Percentiles rank a stretch among this genome's conserved stretches.
phyloP scores from a whole-genome alignment of 163 green algal genomes.

The Scenedesmus sp. region DNA sequence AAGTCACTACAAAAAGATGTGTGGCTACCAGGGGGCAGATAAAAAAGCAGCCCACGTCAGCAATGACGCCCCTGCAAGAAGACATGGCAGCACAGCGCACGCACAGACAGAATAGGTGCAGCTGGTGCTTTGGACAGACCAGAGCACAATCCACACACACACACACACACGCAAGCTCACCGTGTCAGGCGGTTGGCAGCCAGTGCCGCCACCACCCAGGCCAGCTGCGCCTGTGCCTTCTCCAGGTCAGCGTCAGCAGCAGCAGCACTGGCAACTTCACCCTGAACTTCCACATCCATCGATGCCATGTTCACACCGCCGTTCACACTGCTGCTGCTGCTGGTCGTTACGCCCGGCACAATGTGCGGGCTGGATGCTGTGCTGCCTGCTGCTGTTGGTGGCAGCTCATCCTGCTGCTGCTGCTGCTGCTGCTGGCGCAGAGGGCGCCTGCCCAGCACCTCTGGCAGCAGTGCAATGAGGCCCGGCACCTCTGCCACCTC shows the following conservation, averaged over 20 bases:
- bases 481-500: constrained; percentile 2
- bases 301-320: neutral
- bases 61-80: neutral
- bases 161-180: neutral
- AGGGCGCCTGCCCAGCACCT: constrained; percentile 1
- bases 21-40: too few species aligned
- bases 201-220: constrained; percentile 54
- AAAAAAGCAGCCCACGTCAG: too few species aligned
- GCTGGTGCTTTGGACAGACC: neutral
- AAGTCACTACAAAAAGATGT: too few species aligned
- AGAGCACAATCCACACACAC: neutral
- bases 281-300: neutral
- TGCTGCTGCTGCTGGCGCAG: neutral
- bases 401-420: neutral
- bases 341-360: neutral
- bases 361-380: neutral
- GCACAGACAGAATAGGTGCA: neutral
- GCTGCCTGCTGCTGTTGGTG: neutral
- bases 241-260: constrained; percentile 4
- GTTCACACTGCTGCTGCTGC: neutral
- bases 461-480: constrained; percentile 19
- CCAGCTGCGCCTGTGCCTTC: constrained; percentile 13
- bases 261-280: neutral
- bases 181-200: constrained; percentile 13
- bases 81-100: neutral